Evolutionary conservation across 345 rosid species (phyloP).

Genomic region (Aethionema arabicum): DNA sequence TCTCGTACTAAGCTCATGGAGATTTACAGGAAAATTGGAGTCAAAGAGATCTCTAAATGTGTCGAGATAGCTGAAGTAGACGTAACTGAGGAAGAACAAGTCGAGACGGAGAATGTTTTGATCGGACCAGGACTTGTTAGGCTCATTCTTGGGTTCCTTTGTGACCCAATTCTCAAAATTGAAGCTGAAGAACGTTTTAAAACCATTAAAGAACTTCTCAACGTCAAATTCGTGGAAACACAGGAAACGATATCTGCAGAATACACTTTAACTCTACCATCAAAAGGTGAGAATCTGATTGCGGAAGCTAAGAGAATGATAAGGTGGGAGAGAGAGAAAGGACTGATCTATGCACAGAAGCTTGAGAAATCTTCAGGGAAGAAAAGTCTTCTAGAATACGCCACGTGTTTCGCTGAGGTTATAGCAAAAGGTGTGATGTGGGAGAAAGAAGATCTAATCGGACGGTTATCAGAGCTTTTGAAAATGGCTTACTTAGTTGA

Average conservation of each 20-base stretch:
- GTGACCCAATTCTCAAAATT: slow-evolving; percentile 45
- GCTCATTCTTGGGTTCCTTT: slow-evolving; percentile 61
- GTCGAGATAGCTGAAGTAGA: slow-evolving; percentile 44
- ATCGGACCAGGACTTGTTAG: slow-evolving; percentile 47
- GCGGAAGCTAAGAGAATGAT: slow-evolving; percentile 38
- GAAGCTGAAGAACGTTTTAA: slow-evolving; percentile 51
- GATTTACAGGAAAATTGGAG: slow-evolving; percentile 53
- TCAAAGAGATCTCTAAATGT: slow-evolving; percentile 54
- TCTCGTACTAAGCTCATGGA: slow-evolving; percentile 46
- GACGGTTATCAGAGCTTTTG: slow-evolving; percentile 50
- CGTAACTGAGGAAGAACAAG: slow-evolving; percentile 28
- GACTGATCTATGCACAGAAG: slow-evolving; percentile 47
- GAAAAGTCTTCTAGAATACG: slow-evolving; percentile 46
- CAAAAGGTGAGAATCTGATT: slow-evolving; percentile 33
- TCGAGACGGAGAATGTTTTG: slow-evolving; percentile 25
- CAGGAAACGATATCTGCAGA: slow-evolving; percentile 35
- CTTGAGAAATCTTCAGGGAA: slow-evolving; percentile 36
- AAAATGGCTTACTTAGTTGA: slow-evolving; percentile 55
- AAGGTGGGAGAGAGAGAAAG: slow-evolving; percentile 57
- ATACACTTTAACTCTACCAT: slow-evolving; percentile 42
- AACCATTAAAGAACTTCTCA: slow-evolving; percentile 44
- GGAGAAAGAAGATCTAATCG: slow-evolving; percentile 48
- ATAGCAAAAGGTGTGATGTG: slow-evolving; percentile 55
- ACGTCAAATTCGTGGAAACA: slow-evolving; percentile 43
- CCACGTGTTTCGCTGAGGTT: slow-evolving; percentile 50